Evolutionary conservation across 352 stramenopile species (phyloP).

Genomic region (Pythium dissotocum): DNA sequence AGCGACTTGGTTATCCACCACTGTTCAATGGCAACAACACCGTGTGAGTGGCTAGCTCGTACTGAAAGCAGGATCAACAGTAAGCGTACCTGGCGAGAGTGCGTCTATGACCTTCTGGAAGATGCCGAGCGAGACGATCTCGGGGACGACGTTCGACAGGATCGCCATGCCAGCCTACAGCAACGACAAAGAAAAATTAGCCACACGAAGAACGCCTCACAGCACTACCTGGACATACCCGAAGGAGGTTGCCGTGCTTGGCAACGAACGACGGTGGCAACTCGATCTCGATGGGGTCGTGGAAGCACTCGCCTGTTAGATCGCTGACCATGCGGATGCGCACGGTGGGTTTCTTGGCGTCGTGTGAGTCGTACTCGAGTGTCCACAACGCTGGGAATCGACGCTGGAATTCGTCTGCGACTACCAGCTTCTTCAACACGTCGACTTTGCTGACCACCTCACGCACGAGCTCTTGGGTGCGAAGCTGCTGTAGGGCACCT

Average conservation of each 20-base stretch:
- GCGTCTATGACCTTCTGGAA: conserved; percentile 22
- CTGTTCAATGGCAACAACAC: background rate
- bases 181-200: background rate
- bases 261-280: conserved; percentile 15
- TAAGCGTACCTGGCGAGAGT: background rate
- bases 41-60: too few species aligned
- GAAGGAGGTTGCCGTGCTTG: conserved; percentile 17
- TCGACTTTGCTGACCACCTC: conserved; percentile 12
- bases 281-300: conserved; percentile 25
- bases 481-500: conserved; percentile 17
- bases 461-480: conserved; percentile 18
- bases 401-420: conserved; percentile 10
- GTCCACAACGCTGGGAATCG: conserved; percentile 32
- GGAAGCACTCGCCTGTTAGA: conserved; percentile 30
- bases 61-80: too few species aligned
- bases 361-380: conserved; percentile 18
- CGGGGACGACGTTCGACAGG: conserved; percentile 20
- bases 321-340: conserved; percentile 27
- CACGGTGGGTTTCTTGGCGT: background rate
- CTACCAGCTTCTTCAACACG: conserved; percentile 22
- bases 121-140: conserved; percentile 23
- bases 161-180: conserved; percentile 22
- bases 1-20: conserved; percentile 7
- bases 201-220: background rate
- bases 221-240: conserved; percentile 1